Conservation (phyloP, 2,329 filamentous ascomycete species). For the Fusarium pininemorale region DNA sequence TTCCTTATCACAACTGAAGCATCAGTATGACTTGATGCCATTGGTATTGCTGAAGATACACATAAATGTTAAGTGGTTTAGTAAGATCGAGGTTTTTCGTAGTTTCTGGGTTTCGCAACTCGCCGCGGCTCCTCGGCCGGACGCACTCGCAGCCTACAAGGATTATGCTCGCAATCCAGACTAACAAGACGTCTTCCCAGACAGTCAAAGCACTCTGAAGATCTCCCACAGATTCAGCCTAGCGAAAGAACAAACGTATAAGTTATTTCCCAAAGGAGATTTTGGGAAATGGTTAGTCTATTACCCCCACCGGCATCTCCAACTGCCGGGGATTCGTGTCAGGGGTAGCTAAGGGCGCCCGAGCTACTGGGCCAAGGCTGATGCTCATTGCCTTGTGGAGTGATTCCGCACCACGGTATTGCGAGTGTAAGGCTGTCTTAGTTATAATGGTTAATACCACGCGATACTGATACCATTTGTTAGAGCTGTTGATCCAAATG, state of each 20-base stretch:
- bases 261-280: background rate
- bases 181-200: conserved; percentile 28
- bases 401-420: background rate
- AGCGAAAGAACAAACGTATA: background rate
- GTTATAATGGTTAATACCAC: background rate
- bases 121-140: background rate
- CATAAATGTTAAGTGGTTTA: no score
- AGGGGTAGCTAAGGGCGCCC: background rate
- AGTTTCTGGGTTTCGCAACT: background rate
- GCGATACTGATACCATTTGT: conserved; percentile 17
- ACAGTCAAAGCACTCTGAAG: conserved; percentile 6
- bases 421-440: background rate
- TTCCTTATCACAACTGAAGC: background rate
- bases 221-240: conserved; percentile 12
- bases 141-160: background rate
- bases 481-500: conserved; percentile 25
- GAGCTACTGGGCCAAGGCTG: background rate
- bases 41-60: background rate
- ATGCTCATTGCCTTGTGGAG: background rate
- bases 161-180: conserved; percentile 28
- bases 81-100: no score
- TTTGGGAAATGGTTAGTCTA: background rate
- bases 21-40: background rate
- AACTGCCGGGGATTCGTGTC: conserved; percentile 1
- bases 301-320: background rate